Conservation (phyloP, 192 early-diverging fungal genomes). For the Dissophora ornata region DNA sequence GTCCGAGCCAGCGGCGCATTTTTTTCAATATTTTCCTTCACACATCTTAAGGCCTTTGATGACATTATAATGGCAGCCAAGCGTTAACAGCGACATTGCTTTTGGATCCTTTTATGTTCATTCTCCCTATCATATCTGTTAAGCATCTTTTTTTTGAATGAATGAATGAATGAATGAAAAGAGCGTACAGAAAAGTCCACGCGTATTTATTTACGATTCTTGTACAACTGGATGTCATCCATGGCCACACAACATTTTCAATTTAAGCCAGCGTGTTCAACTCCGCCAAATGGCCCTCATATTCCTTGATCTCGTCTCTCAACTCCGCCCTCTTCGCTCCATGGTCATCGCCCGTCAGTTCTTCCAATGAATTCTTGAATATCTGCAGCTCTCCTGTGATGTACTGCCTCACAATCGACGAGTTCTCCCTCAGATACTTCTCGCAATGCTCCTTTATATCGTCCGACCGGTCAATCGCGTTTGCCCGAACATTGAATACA, state of each 20-base stretch:
- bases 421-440: slow-evolving; percentile 10
- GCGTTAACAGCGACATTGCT: no score
- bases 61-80: no score
- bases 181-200: no score
- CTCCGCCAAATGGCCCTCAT: neutral
- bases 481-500: slow-evolving; percentile 6
- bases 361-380: neutral
- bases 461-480: neutral
- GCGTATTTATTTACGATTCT: no score
- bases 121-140: no score
- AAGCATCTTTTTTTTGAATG: no score
- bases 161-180: no score
- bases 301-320: neutral
- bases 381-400: neutral
- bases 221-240: no score
- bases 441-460: slow-evolving; percentile 15
- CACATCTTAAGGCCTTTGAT: no score
- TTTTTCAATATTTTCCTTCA: no score
- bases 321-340: neutral
- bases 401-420: neutral
- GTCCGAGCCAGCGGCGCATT: no score
- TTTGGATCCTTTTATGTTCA: no score
- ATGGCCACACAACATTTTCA: neutral
- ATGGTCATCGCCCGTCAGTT: neutral
- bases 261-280: neutral